Evolutionary conservation across 2,329 filamentous ascomycete genomes (phyloP), one percentile per base, ranked within the genome.

Genomic region (Emmonsiellopsis sp.): DNA sequence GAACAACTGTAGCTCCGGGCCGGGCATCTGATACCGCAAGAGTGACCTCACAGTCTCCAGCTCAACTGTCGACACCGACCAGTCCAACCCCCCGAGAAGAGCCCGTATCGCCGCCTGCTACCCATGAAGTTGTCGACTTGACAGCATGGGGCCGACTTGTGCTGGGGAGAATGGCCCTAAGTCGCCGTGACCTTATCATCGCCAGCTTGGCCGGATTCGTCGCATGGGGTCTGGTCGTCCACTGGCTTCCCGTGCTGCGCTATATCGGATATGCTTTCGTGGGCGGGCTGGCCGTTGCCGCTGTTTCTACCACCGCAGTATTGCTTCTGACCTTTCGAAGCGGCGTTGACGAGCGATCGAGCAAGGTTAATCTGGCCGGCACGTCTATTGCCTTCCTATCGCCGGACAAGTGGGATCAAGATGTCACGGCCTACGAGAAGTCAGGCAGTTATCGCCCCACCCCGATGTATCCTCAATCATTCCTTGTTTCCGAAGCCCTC

Each of bases 201-300:
- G 70, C 73, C 52, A 65, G 68, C 56, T 60, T 69, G 53, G 67
- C 63, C 56, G 68, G 64, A 33, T 74, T 95, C 71, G 76, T 96
- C 68, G 85, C 88, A 67, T 97, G 92, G 92, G 87, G 88, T 57
- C 85, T 91, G 68, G 80, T 86, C 56, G 85, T 88, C 61, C 84
- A 87, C 74, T 94, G 87, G 84, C 77, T 90, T 63, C 90, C 92
- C 33, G 74, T 83, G 55, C 76, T 97, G 60, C 88, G 89, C 68
- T 95, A 87, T 79, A 78, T 88, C 42, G 88, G 87, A 63, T 87
- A 95, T 71, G 88, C 91, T 62, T 89, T 97, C 68, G 74, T 86
- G 60, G 72, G 80, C 59, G 92, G 93, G 59, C 74, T 79, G 58
- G 61, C 85, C 57, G 63, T 75, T 27, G 73, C 84, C 47, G 64